Base-by-base conservation (phyloP, 257 asterid genomes). In the Nicotiana otophora region DNA sequence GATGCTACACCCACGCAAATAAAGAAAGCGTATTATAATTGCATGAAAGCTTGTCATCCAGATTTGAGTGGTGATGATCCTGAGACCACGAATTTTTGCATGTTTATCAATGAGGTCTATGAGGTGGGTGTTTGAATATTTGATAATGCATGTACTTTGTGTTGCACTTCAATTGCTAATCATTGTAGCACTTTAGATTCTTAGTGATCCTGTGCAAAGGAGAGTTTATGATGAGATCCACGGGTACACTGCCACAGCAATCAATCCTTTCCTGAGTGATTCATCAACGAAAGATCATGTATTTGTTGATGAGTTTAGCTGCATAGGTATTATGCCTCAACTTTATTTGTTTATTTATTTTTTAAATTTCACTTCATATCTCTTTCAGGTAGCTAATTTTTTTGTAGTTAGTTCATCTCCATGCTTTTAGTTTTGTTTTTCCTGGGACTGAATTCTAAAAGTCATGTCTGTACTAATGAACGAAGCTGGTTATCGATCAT, bases 1-100 rank as follows among this genome's bases (percentile, higher is more conserved):
- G 98, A 96, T 82, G 97, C 99, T 64, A 89, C 99, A n/a, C 95
- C 94, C 10, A 92, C 88, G 85, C 95, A 96, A 88, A 90, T 96
- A 80, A 96, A 96, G 90, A 94, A 92, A 82, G 99, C 99, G n/a
- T 96, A 96, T 63, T 92, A 96, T 72, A 91, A 89, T 89, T 96
- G 99, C 92, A 96, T 96, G 99, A 94, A 96, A 93, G 39, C 97
- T 78, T 96, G 99, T 90, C 99, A 96, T 90, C 99, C 99, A 79
- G 99, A 96, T 87, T 85, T 96, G 89, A 93, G 97, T 87, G 99
- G 99, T 11, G 88, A 96, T 87, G 96, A 94, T 91, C 89, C 90
- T 7, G 98, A 93, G 88, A 88, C 93, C 19, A 96, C 98, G 2
- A 94, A 93, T 86, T 96, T 96, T 88, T 96, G 99, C 89, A 93